A percentile compares a stretch with the other conserved stretches of the same genome.
phyloP scores from a whole-genome alignment of 2,329 filamentous ascomycete genomes.

The Didymella exigua region DNA sequence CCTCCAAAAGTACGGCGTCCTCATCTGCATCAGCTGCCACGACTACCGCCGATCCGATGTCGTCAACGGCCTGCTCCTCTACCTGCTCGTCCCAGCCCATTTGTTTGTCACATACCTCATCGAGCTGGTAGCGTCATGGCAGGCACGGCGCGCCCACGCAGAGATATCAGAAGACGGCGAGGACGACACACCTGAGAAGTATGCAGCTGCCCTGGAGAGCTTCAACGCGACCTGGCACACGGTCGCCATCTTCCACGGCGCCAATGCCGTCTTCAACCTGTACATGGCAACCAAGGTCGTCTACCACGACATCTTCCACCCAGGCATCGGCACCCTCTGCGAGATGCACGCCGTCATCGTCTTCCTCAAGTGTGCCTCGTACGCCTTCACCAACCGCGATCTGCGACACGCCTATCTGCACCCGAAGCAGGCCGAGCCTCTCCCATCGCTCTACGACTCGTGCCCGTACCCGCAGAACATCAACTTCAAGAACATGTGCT shows the following conservation, averaged over 20 bases:
- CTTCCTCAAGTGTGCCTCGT: slow-evolving; percentile 94
- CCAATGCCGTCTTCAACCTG: slow-evolving; percentile 84
- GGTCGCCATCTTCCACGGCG: slow-evolving; percentile 77
- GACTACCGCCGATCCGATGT: slow-evolving; percentile 83
- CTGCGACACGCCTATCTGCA: slow-evolving; percentile 89
- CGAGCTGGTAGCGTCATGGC: slow-evolving; percentile 79
- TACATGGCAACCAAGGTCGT: slow-evolving; percentile 82
- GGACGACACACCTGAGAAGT: slow-evolving; percentile 58
- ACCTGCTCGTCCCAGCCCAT: slow-evolving; percentile 87
- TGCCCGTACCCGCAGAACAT: slow-evolving; percentile 93
- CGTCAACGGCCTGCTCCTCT: slow-evolving; percentile 75
- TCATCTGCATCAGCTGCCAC: slow-evolving; percentile 90
- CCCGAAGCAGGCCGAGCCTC: slow-evolving; percentile 69
- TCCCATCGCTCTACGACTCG: slow-evolving; percentile 80
- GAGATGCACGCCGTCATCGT: slow-evolving; percentile 93
- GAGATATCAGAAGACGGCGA: slow-evolving; percentile 55
- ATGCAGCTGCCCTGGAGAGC: slow-evolving; percentile 63
- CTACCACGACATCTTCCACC: slow-evolving; percentile 90
- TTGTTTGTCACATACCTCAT: slow-evolving; percentile 89
- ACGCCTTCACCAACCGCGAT: slow-evolving; percentile 95
- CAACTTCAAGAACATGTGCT: slow-evolving; percentile 82
- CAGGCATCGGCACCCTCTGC: slow-evolving; percentile 87
- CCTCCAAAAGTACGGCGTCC: slow-evolving; percentile 94
- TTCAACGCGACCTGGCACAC: slow-evolving; percentile 80
- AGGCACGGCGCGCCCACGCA: slow-evolving; percentile 72